Conservation (phyloP, 1,139 yeast species). For the Yarrowia galli region DNA sequence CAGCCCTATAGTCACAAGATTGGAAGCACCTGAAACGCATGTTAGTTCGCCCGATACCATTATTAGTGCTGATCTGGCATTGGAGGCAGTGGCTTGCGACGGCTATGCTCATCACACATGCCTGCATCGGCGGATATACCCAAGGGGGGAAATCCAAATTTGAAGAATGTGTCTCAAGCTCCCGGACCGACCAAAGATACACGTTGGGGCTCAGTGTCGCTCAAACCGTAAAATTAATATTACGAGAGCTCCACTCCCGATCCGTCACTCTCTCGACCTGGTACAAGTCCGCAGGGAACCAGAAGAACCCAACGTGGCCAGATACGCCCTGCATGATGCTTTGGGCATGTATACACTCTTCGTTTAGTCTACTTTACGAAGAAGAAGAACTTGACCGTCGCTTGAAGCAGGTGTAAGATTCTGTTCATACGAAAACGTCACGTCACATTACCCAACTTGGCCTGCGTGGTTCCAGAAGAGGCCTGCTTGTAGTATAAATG, state of each 20-base stretch:
- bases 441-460: too few relatives aligned
- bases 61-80: neutral
- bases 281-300: neutral
- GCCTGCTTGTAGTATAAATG: too few relatives aligned
- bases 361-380: neutral
- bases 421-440: too few relatives aligned
- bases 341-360: neutral
- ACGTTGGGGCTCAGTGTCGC: neutral
- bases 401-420: neutral
- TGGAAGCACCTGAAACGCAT: neutral
- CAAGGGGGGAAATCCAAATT: constrained; percentile 8
- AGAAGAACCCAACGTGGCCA: neutral
- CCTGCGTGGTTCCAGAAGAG: too few relatives aligned
- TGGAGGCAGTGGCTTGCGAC: constrained; percentile 5
- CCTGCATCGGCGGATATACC: constrained; percentile 17
- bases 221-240: neutral
- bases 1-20: neutral
- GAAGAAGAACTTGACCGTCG: neutral
- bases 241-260: neutral
- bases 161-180: constrained; percentile 9
- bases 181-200: too few relatives aligned
- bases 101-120: constrained; percentile 9
- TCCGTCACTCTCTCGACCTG: neutral
- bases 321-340: constrained; percentile 7
- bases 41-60: too few relatives aligned